Evolutionary conservation across 2,329 filamentous ascomycete species (phyloP), one percentile per base, ranked within the genome.

Genomic region (Ophioceras dolichostomum): DNA sequence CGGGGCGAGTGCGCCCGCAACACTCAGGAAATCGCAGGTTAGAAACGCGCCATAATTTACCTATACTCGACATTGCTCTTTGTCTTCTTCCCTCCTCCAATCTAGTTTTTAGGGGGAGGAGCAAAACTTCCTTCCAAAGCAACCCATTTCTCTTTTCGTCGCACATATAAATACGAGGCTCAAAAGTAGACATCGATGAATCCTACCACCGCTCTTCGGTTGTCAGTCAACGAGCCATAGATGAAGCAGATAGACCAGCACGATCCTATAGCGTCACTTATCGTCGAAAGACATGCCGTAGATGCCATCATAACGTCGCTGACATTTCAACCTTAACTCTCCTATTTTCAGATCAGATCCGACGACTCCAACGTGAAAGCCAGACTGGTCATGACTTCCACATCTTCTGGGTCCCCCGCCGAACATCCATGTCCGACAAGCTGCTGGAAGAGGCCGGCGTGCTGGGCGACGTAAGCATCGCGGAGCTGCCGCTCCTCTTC

Each of bases 381-480:
- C 82, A 86, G 51, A 84, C 80, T 33, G 84, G 87, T 47, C 91
- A 98, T 71, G 89, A 98, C 50, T 94, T 96, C 55, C 89, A 88
- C 44, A 82, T 98, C 49, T 89, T 95, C 55, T 96, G 91, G 84
- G 83, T 94, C 30, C 89, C 93, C 5, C 78, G 91, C 40, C 82
- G 91, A 43, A 96, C 91, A 4, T 67, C 94, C 38, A 81, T 96
- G 38, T 91, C 86, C 47, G 87, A 96, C 56, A 80, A 87, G 54
- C 73, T 96, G 34, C 69, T 98, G 28, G 91, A 98, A 59, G 87
- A 94, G 53, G 82, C 85, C 28, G 91, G 89, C 19, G 85, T 98
- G 12, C 70, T 95, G 34, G 93, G 91, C 40, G 91, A 98, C 56
- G 82, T 88, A 43, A 95, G 77, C 51, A 81, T 96, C 46, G 73